These are phyloP conservation scores for Ophiostoma populinum DNA, from an alignment of 2,329 filamentous ascomycete species.

Conservation along the genomic window DNA sequence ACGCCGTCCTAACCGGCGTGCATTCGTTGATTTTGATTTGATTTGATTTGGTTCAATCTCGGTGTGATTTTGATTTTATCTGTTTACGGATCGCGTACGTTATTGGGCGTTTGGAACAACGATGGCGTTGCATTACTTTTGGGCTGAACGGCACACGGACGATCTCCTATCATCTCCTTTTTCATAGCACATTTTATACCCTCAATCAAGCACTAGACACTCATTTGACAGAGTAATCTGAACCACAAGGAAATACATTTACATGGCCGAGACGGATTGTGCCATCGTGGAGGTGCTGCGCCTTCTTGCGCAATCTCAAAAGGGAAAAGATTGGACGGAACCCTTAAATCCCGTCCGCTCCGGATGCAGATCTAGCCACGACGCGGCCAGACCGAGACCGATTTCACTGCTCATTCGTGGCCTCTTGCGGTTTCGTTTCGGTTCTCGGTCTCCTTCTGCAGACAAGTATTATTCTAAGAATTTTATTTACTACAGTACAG, in stretches of 20 bases:
- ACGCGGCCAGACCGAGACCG: background rate
- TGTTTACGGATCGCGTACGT: too few species aligned
- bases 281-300: background rate
- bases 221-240: too few species aligned
- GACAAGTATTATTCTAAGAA: too few species aligned
- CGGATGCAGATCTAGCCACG: background rate
- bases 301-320: background rate
- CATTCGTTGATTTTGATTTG: background rate
- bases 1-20: background rate
- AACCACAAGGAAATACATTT: background rate
- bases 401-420: background rate
- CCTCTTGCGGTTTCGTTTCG: background rate
- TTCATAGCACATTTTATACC: constrained; percentile 1
- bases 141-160: too few species aligned
- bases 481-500: too few species aligned
- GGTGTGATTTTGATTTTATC: too few species aligned
- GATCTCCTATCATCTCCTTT: too few species aligned
- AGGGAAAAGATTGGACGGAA: background rate
- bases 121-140: too few species aligned
- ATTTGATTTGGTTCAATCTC: background rate
- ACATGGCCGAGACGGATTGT: too few species aligned
- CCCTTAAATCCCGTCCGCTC: background rate
- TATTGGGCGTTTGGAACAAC: too few species aligned
- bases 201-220: too few species aligned
- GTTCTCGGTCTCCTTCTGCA: too few species aligned